phyloP scores from a whole-genome alignment of 306 rosid genomes.

The Inga laurina region DNA sequence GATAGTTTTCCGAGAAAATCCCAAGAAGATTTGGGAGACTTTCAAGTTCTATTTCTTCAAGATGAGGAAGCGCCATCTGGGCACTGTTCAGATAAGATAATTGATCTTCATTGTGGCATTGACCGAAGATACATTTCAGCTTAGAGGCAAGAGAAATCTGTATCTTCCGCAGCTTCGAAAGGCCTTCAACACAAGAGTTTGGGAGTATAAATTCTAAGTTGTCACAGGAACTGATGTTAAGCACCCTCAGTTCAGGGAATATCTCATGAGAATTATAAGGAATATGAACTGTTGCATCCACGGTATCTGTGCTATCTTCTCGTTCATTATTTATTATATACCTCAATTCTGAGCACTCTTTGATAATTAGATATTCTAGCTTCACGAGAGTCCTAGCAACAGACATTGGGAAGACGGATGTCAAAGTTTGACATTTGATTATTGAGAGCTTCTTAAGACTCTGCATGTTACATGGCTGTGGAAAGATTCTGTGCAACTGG shows the following conservation, averaged over 20 bases:
- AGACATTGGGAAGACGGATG: not conserved
- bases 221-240: not conserved
- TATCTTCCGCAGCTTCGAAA: not conserved
- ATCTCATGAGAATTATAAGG: not conserved
- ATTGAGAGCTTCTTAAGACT: conserved; percentile 4
- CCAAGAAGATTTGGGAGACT: not conserved
- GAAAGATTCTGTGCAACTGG: conserved; percentile 7
- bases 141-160: not conserved
- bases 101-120: not conserved
- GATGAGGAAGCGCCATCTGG: not conserved
- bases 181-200: not conserved
- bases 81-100: not conserved
- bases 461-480: not conserved
- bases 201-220: conserved; percentile 8
- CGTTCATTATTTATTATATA: conserved; percentile 14
- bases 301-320: not conserved
- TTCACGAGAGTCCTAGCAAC: not conserved
- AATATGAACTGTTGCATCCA: not conserved
- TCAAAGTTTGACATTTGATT: not conserved
- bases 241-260: not conserved
- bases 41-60: not conserved
- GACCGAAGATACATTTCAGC: conserved; percentile 12
- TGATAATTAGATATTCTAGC: not conserved
- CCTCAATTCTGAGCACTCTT: not conserved
- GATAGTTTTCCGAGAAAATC: conserved; percentile 1